phyloP scores from a whole-genome alignment of 148 eudicot genomes.

The Rhododendron molle region DNA sequence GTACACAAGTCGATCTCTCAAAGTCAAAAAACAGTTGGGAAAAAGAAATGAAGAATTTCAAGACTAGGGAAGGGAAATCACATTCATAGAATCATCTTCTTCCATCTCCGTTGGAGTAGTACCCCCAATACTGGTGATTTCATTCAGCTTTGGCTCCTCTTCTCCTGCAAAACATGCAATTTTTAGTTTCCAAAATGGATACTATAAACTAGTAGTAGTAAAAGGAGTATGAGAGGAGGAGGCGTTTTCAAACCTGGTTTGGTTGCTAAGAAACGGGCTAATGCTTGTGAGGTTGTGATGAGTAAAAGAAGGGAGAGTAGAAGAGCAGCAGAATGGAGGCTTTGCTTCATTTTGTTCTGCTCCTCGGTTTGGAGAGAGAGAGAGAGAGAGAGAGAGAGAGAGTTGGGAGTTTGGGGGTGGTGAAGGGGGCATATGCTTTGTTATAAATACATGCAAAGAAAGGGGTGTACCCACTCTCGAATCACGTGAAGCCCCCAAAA shows the following conservation, averaged over 20 bases:
- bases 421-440: constrained; percentile 13
- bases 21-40: background rate
- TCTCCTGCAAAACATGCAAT: constrained; percentile 8
- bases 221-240: constrained; percentile 3
- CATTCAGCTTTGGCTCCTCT: constrained; percentile 14
- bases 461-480: background rate
- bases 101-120: background rate
- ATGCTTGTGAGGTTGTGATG: constrained; percentile 5
- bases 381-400: background rate
- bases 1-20: background rate
- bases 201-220: background rate
- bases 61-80: constrained; percentile 10
- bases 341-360: constrained; percentile 27
- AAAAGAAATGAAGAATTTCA: background rate
- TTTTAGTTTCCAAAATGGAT: constrained; percentile 13
- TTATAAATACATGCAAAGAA: constrained; percentile 16
- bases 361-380: background rate
- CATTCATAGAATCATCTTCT: constrained; percentile 22
- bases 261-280: constrained; percentile 9
- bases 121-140: constrained; percentile 13
- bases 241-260: background rate
- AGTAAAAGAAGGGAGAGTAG: constrained; percentile 1
- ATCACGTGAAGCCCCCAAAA: constrained; percentile 1
- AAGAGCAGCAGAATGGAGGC: background rate
- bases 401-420: constrained; percentile 15